Evolutionary conservation across 73 alveolate genomes (phyloP).

Genomic region (Paramecium octaurelia): DNA sequence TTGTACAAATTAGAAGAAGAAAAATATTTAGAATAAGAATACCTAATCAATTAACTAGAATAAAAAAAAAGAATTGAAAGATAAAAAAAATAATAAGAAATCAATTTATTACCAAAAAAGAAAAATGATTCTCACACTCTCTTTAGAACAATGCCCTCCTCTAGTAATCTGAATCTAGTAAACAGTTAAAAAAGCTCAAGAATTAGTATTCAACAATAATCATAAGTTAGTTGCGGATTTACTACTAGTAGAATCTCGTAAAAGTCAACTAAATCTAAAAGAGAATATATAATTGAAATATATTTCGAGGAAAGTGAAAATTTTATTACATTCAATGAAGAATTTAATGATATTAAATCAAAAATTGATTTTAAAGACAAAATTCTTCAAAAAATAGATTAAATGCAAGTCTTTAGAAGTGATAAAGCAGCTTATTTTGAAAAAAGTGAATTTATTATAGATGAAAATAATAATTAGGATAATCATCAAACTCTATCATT

Average conservation of each 20-base stretch:
- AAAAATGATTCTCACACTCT: not conserved
- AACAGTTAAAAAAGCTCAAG: not conserved
- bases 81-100: not conserved
- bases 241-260: not conserved
- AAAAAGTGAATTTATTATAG: not conserved
- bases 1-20: not conserved
- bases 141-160: not conserved
- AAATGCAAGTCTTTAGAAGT: not conserved
- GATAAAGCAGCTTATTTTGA: not conserved
- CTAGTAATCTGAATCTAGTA: not conserved
- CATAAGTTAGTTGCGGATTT: not conserved
- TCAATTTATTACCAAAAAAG: not conserved
- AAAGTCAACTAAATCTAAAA: not conserved
- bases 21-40: not conserved
- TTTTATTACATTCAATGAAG: not conserved
- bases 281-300: not conserved
- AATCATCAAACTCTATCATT: not conserved
- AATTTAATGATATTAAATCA: not conserved
- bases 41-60: not conserved
- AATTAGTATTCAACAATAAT: not conserved
- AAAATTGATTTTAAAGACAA: not conserved
- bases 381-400: not conserved
- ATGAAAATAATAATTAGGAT: not conserved
- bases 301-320: not conserved
- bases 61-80: not conserved